Base-by-base conservation (phyloP, 257 asterid genomes). In the Verbascum thapsus region DNA sequence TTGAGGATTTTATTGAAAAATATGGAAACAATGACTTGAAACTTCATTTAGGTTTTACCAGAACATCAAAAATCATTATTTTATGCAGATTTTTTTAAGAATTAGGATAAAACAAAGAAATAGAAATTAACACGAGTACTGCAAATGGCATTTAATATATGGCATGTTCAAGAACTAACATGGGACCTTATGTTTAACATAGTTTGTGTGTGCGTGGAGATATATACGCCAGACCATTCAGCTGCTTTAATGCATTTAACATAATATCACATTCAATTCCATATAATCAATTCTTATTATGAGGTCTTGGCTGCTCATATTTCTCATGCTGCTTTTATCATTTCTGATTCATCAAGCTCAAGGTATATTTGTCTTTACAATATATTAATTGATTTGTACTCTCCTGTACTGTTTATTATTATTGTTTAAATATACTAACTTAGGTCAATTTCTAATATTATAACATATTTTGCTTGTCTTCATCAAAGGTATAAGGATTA, bases 291-390 rank as follows among this genome's bases (percentile, higher is more conserved):
- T n/a, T 42, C n/a, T 15, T 53, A 61, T 50, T 5, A 88, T 85
- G 95, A 79, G 49, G 81, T 62, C 78, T 32, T 56, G 71, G 62
- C 30, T 78, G 58, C 32, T 84, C 18, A 55, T 84, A 53, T 61
- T 63, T 52, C 68, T 81, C 54, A 70, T 82, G 34, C 76, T 77
- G 38, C 53, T 84, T 68, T 75, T 78, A 4, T 79, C 83, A 41
- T 53, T 67, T 54, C 72, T 80, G 12, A 63, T 73, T 67, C 83
- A 79, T 70, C 82, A 79, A 70, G 83, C 75, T 76, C 79, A 71
- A 70, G 81, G 95, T 86, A 76, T 15, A n/a, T n/a, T n/a, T n/a
- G n/a, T n/a, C n/a, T n/a, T n/a, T n/a, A n/a, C n/a, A n/a, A n/a
- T n/a, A 18, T 44, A 2, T 9, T n/a, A n/a, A n/a, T n/a, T n/a